Evolutionary conservation across 179 eudicot species (phyloP), one percentile per base, ranked within the genome.

Genomic region (Patellifolia procumbens): DNA sequence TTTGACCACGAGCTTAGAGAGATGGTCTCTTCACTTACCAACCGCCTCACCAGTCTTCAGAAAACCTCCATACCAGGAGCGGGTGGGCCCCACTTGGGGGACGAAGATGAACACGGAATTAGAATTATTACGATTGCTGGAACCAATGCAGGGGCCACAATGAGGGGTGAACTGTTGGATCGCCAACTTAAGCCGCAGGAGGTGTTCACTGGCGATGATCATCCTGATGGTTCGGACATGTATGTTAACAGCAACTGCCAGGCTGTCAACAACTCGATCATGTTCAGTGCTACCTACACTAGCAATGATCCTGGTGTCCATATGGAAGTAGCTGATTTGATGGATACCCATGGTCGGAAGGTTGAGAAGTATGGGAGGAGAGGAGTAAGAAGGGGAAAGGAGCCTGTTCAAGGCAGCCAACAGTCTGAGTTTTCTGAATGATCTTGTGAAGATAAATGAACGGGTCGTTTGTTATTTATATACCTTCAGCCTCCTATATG

Each of bases 11-110:
- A 91, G 59, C 76, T 89, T 70, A 81, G 75, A 74, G 89, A 85
- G n/a, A 84, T 92, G 87, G 69, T 92, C 74, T 85, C 91, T 3
- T 9, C 86, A 1, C 86, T 94, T 48, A 87, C 86, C 35, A 59
- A 29, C 20, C 92, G 91, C 63, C 89, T 93, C 0, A 43, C 81
- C 4, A 58, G 80, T 56, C 81, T 82, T 55, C 76, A 77, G 16
- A 73, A 66, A 0, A 55, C 34, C 48, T 79, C 59, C n/a, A 78
- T 79, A 48, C 58, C 78, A 6, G 86, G 81, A 51, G 60, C 76
- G 0, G 45, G 78, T 67, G 72, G 56, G 24, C 73, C 72, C 17
- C 26, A 55, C 26, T 34, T 52, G 61, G 83, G 72, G 2, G 70
- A 52, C n/a, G 80, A 79, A 48, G 85, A 83, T 55, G 85, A 79